Percentiles rank a stretch among this genome's conserved stretches.
Evolutionary conservation across 805 yeast genomes (phyloP).

Genomic region (Nakazawaea siamensis): DNA sequence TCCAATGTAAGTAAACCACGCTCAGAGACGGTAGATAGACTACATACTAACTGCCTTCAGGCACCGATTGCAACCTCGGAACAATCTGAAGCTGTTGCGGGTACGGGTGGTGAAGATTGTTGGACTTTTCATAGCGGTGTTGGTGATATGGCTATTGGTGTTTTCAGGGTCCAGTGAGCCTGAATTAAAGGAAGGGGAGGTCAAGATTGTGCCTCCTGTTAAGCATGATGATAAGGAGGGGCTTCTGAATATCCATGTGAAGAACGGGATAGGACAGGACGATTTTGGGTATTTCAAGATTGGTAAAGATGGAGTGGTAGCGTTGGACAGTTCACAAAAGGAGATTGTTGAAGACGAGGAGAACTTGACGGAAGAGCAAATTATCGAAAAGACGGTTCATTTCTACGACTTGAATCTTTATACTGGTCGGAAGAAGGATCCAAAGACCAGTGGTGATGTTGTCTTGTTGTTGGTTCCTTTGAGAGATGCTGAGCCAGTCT

Average conservation of each 20-base stretch:
- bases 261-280: constrained; percentile 9
- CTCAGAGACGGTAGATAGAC: too few species aligned
- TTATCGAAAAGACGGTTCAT: constrained; percentile 42
- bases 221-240: background rate
- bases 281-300: constrained; percentile 8
- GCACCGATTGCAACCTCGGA: constrained; percentile 6
- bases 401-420: constrained; percentile 54
- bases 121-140: background rate
- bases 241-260: background rate
- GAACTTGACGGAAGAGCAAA: constrained; percentile 24
- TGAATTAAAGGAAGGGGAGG: too few species aligned
- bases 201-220: background rate
- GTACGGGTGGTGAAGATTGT: constrained; percentile 1
- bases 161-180: background rate
- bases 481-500: constrained; percentile 67
- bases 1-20: constrained; percentile 29
- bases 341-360: background rate
- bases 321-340: background rate
- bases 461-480: constrained; percentile 68
- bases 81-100: background rate
- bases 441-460: constrained; percentile 46
- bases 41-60: background rate
- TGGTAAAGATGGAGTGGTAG: constrained; percentile 4
- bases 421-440: constrained; percentile 39
- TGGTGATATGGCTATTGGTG: constrained; percentile 4